Conservation (phyloP, 768 basidiomycete species). For the Steccherinum ochraceum region DNA sequence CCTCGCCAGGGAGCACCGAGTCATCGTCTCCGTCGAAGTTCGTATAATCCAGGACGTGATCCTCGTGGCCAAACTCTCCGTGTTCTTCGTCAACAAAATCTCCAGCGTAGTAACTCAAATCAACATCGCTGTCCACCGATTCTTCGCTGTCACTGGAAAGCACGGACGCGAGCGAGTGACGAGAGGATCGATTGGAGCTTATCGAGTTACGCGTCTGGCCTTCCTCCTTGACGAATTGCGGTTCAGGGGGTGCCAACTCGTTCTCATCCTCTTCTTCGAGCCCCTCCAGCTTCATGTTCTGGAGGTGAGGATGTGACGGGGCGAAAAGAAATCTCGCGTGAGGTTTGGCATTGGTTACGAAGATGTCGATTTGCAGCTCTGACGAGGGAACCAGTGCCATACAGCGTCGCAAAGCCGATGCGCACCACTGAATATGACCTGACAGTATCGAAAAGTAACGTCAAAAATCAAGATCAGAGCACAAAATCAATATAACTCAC, state of each 20-base stretch:
- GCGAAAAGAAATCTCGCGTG: constrained; percentile 3
- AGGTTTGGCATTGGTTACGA: constrained; percentile 56
- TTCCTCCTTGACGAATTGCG: constrained; percentile 10
- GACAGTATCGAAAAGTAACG: background rate
- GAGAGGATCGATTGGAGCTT: constrained; percentile 4
- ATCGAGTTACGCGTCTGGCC: constrained; percentile 15
- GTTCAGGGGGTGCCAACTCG: constrained; percentile 31
- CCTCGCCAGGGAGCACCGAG: constrained; percentile 49
- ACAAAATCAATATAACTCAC: constrained; percentile 33
- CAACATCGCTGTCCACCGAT: constrained; percentile 27
- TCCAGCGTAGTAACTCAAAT: constrained; percentile 37
- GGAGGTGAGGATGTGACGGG: too few species aligned
- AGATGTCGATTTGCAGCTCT: constrained; percentile 62
- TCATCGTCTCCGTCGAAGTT: constrained; percentile 78
- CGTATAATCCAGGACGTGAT: constrained; percentile 57
- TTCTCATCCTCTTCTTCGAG: constrained; percentile 7
- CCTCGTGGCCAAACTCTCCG: constrained; percentile 34
- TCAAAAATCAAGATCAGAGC: background rate
- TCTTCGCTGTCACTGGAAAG: constrained; percentile 29
- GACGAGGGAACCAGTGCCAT: constrained; percentile 42
- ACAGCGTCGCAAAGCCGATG: constrained; percentile 57
- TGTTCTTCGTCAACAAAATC: constrained; percentile 29
- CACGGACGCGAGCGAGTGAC: constrained; percentile 3
- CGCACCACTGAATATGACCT: constrained; percentile 79
- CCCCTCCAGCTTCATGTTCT: background rate